Base-by-base conservation (phyloP, 2,329 filamentous ascomycete genomes). In the Neofusicoccum cordaticola region DNA sequence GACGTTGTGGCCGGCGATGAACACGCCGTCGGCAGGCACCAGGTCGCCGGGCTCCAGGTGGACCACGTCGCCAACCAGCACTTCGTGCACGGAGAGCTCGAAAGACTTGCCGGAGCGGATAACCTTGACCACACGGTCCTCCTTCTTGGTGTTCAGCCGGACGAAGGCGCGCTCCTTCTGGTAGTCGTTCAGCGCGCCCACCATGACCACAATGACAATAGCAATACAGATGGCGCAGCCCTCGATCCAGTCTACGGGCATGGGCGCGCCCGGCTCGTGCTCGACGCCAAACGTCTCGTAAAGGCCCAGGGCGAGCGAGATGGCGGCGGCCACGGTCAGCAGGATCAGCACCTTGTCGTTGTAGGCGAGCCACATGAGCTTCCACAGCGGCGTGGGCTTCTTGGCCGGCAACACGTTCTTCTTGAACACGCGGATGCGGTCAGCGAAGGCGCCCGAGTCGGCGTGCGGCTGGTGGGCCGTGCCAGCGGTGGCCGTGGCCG, bases 291-390 rank as follows among this genome's bases (percentile, higher is more conserved):
- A 87, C 3, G 81, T 69, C 2, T 83, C 82, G 70, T 92, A 92
- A 1, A 93, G 85, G 51, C 90, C 90, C 45, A 93, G 84, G 0
- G 86, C 88, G 31, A 93, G 81, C 1, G 90, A 92, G 41, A 93
- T 86, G n/a, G 85, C 81, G 1, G 90, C 90, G 7, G 90, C 90
- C 19, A 88, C 81, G 0, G 88, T 89, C 65, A 92, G 81, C 4
- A 92, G 78, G 63, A 92, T 90, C 61, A 92, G 80, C 11, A 93
- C 87, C 71, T 93, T 93, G 77, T 93, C 90, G 72, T 93, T 92
- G 78, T 91, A 92, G 1, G 90, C 90, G 71, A 92, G 89, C 90
- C 90, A 93, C 67, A 91, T 90, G 47, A 93, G 78, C 71, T 88
- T 82, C 66, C 89, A 80, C 60, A 93, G 87, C 44, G 82, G 88